Evolutionary conservation across 345 rosid species (phyloP).

Genomic region (Heritiera littoralis): DNA sequence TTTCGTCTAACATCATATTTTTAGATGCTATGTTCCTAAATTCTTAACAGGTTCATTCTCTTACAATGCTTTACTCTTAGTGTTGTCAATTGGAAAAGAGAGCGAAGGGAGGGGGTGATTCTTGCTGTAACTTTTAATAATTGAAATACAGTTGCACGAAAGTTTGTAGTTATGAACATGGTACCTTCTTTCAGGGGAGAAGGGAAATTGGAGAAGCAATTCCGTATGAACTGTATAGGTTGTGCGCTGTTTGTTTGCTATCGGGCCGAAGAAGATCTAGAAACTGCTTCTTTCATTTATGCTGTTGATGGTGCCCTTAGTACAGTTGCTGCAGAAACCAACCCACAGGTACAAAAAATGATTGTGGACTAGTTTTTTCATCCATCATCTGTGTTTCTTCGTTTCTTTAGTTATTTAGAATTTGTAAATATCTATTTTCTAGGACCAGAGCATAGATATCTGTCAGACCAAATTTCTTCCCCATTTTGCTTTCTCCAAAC

Average conservation of each 20-base stretch:
- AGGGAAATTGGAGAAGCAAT: constrained; percentile 96
- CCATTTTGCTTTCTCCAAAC: background rate
- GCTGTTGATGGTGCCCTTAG: constrained; percentile 82
- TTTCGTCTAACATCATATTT: background rate
- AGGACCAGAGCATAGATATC: background rate
- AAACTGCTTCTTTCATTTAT: constrained; percentile 67
- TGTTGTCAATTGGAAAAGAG: background rate
- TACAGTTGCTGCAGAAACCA: constrained; percentile 93
- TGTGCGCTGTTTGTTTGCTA: constrained; percentile 91
- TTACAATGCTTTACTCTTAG: background rate
- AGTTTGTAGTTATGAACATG: background rate
- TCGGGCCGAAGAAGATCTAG: constrained; percentile 87
- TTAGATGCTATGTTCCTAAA: background rate
- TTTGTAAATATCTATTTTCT: background rate
- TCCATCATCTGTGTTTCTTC: background rate
- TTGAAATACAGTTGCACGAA: background rate
- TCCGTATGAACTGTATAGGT: constrained; percentile 90
- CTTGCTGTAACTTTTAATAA: background rate
- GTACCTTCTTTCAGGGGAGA: constrained; percentile 60
- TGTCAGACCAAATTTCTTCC: background rate
- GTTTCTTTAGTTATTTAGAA: background rate
- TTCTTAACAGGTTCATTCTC: background rate
- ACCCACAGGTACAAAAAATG: constrained; percentile 58
- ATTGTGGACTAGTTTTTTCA: background rate
- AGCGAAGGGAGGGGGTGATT: background rate